Conservation (phyloP, 1,284 basidiomycete species). For the Phylloboletellus chloephorus region DNA sequence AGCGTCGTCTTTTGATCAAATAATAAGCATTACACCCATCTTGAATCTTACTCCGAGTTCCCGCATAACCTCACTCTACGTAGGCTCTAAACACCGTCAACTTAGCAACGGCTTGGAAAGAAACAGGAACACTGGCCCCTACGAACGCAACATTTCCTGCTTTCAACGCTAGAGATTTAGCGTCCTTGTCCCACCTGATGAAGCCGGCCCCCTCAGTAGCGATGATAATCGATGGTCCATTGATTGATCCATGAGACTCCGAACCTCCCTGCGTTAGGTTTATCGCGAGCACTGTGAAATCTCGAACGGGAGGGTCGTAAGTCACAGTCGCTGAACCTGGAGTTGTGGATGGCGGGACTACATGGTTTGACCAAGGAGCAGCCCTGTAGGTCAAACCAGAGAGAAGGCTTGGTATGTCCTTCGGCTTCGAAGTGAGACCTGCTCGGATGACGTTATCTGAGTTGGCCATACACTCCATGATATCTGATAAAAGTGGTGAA, state of each 20-base stretch:
- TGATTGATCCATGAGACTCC: slow-evolving; percentile 57
- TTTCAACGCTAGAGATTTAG: slow-evolving; percentile 42
- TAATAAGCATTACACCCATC: background rate
- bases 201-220: slow-evolving; percentile 67
- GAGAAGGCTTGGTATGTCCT: slow-evolving; percentile 89
- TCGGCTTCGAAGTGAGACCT: slow-evolving; percentile 93
- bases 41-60: background rate
- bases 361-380: slow-evolving; percentile 62
- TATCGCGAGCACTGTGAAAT: slow-evolving; percentile 83
- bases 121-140: slow-evolving; percentile 62
- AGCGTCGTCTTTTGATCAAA: background rate
- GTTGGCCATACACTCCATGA: slow-evolving; percentile 97
- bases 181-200: slow-evolving; percentile 41
- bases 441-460: slow-evolving; percentile 99
- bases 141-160: slow-evolving; percentile 83
- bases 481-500: slow-evolving; percentile 53
- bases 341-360: slow-evolving; percentile 59
- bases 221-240: slow-evolving; percentile 84
- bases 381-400: slow-evolving; percentile 84
- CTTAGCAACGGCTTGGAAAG: slow-evolving; percentile 24
- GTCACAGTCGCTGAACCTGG: slow-evolving; percentile 33
- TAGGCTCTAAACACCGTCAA: slow-evolving; percentile 72
- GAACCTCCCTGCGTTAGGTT: slow-evolving; percentile 42
- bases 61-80: slow-evolving; percentile 17
- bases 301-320: slow-evolving; percentile 92